These are phyloP conservation scores for Trypanosoma cruzi DNA, from an alignment of 208 protist genomes.

Conservation along the genomic window DNA sequence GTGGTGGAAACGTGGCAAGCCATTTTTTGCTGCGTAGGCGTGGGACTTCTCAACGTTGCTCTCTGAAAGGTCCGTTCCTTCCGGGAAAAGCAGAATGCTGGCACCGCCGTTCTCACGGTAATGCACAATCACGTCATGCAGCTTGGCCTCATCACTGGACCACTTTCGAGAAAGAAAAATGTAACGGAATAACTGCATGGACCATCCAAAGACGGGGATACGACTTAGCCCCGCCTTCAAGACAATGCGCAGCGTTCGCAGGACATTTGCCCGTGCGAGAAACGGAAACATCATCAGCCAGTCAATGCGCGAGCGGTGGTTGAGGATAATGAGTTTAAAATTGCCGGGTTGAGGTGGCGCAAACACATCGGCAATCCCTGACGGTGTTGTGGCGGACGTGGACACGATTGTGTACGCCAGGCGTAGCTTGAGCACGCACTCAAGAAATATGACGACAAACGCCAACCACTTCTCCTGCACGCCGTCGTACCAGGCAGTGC, in stretches of 20 bases:
- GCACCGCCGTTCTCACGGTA: constrained; percentile 37
- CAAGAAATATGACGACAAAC: constrained; percentile 45
- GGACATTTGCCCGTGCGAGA: constrained; percentile 36
- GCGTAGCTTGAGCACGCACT: constrained; percentile 51
- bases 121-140: constrained; percentile 60
- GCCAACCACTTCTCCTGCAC: constrained; percentile 46
- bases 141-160: constrained; percentile 65
- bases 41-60: constrained; percentile 69
- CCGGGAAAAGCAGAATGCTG: constrained; percentile 80
- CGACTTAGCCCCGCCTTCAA: constrained; percentile 58
- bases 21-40: constrained; percentile 50
- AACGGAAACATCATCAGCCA: constrained; percentile 44
- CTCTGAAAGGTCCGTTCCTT: constrained; percentile 84
- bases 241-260: constrained; percentile 58
- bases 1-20: constrained; percentile 62
- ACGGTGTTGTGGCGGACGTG: neutral
- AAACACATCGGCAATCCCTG: constrained; percentile 14
- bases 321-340: constrained; percentile 85
- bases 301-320: constrained; percentile 87
- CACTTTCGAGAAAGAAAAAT: constrained; percentile 86
- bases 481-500: constrained; percentile 32
- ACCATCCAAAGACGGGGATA: constrained; percentile 73
- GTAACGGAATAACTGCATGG: constrained; percentile 82
- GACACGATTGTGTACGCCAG: constrained; percentile 76
- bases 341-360: constrained; percentile 51